Percentiles rank a stretch among this genome's conserved stretches.
Conservation (phyloP, 2,329 filamentous ascomycete genomes). For the Fusarium newnesense region DNA sequence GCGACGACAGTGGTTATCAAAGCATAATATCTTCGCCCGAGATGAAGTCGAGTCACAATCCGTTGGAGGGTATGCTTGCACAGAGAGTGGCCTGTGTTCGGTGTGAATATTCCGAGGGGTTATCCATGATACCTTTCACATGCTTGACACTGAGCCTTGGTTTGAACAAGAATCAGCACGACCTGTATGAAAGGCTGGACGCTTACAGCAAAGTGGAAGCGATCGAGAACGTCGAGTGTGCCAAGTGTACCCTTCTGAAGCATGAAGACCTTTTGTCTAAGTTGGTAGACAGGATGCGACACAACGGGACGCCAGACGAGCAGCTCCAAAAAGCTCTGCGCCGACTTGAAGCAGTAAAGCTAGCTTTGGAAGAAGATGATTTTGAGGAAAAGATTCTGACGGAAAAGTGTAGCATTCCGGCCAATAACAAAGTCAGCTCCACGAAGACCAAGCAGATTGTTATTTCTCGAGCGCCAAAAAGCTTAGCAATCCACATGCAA, state of each 20-base stretch:
- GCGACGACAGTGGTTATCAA: slow-evolving; percentile 68
- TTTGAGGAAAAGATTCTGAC: slow-evolving; percentile 76
- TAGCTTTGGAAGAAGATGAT: slow-evolving; percentile 80
- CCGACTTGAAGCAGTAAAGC: slow-evolving; percentile 73
- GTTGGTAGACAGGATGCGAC: slow-evolving; percentile 55
- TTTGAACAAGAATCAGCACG: slow-evolving; percentile 67
- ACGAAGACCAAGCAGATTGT: slow-evolving; percentile 93
- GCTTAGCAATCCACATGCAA: slow-evolving; percentile 88
- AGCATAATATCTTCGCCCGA: slow-evolving; percentile 54
- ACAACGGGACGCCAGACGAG: slow-evolving; percentile 54
- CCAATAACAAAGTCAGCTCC: slow-evolving; percentile 75
- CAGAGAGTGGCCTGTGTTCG: slow-evolving; percentile 88
- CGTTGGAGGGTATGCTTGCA: slow-evolving; percentile 86
- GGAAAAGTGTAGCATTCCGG: slow-evolving; percentile 72
- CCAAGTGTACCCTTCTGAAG: slow-evolving; percentile 84
- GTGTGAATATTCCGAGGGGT: slow-evolving; percentile 87
- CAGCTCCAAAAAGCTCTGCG: slow-evolving; percentile 61
- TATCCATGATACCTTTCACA: slow-evolving; percentile 93
- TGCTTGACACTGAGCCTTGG: slow-evolving; percentile 89
- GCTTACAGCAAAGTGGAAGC: slow-evolving; percentile 85
- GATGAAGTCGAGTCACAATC: slow-evolving; percentile 68
- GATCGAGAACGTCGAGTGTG: slow-evolving; percentile 91
- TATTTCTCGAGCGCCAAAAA: slow-evolving; percentile 82
- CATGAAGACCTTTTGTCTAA: slow-evolving; percentile 59
- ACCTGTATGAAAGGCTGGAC: slow-evolving; percentile 82